Conservation (phyloP, 352 stramenopile genomes). For the Phytophthora nicotianae region DNA sequence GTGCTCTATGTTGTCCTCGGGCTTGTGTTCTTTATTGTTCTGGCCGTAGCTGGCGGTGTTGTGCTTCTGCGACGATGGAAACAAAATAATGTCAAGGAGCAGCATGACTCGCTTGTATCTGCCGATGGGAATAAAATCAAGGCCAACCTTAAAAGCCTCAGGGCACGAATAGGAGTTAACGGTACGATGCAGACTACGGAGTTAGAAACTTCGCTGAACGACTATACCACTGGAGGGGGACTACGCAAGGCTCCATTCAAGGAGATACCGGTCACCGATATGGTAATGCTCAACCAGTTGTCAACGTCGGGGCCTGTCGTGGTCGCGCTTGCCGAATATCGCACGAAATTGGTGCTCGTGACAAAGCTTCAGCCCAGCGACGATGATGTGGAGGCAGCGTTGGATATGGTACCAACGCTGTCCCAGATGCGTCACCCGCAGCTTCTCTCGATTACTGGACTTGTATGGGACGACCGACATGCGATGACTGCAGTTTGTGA, state of each 20-base stretch:
- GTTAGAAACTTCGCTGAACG: constrained; percentile 45
- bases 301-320: constrained; percentile 50
- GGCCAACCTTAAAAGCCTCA: constrained; percentile 38
- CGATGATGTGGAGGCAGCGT: constrained; percentile 60
- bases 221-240: constrained; percentile 44
- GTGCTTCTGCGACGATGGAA: constrained; percentile 67
- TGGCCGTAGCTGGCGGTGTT: constrained; percentile 58
- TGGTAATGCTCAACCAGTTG: constrained; percentile 48
- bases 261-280: constrained; percentile 49
- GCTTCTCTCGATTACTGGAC: constrained; percentile 59
- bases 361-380: constrained; percentile 59
- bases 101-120: constrained; percentile 33
- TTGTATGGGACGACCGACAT: constrained; percentile 67
- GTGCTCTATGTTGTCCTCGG: constrained; percentile 49
- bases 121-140: constrained; percentile 60
- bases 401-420: constrained; percentile 61
- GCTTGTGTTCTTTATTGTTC: constrained; percentile 42
- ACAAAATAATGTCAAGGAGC: constrained; percentile 44
- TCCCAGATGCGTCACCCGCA: constrained; percentile 76
- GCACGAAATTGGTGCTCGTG: constrained; percentile 58
- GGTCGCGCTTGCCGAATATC: constrained; percentile 54
- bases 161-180: constrained; percentile 33
- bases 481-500: constrained; percentile 72
- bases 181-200: constrained; percentile 30
- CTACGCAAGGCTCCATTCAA: constrained; percentile 62